phyloP scores from a whole-genome alignment of 1,139 yeast genomes.

The Yueomyces sp. region DNA sequence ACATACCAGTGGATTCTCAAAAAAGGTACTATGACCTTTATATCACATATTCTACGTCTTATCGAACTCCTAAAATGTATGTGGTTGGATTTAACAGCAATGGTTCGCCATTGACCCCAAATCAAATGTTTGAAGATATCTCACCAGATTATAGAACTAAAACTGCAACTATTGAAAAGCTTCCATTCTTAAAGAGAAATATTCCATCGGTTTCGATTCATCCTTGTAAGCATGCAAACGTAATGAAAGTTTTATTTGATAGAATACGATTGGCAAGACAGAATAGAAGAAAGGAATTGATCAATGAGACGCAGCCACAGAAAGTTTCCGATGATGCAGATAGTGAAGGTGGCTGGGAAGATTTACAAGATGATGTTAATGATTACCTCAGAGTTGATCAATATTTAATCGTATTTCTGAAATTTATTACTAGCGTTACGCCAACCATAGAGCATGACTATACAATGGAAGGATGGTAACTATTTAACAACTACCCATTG shows the following conservation, averaged over 20 bases:
- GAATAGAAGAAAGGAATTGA: constrained; percentile 23
- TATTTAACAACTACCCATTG: background rate
- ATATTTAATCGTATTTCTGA: constrained; percentile 74
- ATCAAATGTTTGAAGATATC: constrained; percentile 90
- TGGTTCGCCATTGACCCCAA: constrained; percentile 78
- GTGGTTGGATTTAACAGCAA: constrained; percentile 74
- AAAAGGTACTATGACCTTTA: constrained; percentile 72
- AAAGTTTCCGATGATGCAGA: constrained; percentile 8
- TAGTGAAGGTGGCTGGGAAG: constrained; percentile 32
- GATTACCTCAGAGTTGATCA: constrained; percentile 74
- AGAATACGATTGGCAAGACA: constrained; percentile 41
- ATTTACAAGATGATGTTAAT: constrained; percentile 27
- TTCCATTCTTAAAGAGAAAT: constrained; percentile 71
- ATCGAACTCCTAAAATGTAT: constrained; percentile 90
- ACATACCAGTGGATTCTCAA: constrained; percentile 26
- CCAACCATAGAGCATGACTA: constrained; percentile 97
- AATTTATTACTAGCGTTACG: constrained; percentile 91
- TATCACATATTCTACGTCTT: constrained; percentile 87
- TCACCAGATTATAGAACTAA: constrained; percentile 85
- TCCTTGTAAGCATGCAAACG: constrained; percentile 92
- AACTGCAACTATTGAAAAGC: constrained; percentile 89
- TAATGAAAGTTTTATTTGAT: constrained; percentile 78
- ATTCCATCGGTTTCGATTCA: constrained; percentile 78
- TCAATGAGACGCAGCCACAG: background rate
- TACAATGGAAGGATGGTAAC: constrained; percentile 76